phyloP scores from a whole-genome alignment of 2,329 filamentous ascomycete species.

The Trichoderma cornu-damae region DNA sequence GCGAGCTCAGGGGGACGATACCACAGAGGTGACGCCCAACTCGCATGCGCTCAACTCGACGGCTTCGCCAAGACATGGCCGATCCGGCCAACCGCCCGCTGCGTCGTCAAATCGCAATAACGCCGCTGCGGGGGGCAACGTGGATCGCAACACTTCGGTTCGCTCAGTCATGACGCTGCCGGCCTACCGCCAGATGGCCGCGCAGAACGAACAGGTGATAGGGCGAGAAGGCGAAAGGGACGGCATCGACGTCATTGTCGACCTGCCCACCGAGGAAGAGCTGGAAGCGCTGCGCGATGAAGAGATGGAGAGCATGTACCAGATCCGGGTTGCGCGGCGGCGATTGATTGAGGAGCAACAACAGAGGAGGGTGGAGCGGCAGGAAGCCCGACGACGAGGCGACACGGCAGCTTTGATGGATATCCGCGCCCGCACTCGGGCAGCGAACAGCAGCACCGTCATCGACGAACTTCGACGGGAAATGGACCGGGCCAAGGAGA shows the following conservation, averaged over 20 bases:
- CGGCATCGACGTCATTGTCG: conserved; percentile 85
- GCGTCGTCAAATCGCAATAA: conserved; percentile 16
- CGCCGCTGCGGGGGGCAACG: conserved; percentile 35
- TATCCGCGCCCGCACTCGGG: conserved; percentile 54
- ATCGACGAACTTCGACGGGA: conserved; percentile 56
- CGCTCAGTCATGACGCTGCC: conserved; percentile 94
- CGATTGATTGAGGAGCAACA: conserved; percentile 72
- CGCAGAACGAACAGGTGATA: conserved; percentile 73
- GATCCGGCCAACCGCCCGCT: neutral
- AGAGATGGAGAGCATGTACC: conserved; percentile 90
- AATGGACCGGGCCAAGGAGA: conserved; percentile 52
- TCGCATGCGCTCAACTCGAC: conserved; percentile 27
- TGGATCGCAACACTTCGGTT: conserved; percentile 80
- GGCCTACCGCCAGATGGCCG: conserved; percentile 68
- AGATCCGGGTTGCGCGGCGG: conserved; percentile 75
- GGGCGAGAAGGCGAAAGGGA: conserved; percentile 85
- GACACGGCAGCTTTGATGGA: conserved; percentile 65
- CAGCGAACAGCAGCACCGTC: conserved; percentile 44
- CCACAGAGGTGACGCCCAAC: conserved; percentile 19
- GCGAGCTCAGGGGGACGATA: conserved; percentile 30
- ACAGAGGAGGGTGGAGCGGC: conserved; percentile 61
- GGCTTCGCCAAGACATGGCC: conserved; percentile 15
- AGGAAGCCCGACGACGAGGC: conserved; percentile 66
- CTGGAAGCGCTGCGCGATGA: conserved; percentile 74
- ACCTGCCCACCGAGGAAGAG: conserved; percentile 74